Evolutionary conservation across 306 rosid genomes (phyloP).

Genomic region (Cicer arietinum): DNA sequence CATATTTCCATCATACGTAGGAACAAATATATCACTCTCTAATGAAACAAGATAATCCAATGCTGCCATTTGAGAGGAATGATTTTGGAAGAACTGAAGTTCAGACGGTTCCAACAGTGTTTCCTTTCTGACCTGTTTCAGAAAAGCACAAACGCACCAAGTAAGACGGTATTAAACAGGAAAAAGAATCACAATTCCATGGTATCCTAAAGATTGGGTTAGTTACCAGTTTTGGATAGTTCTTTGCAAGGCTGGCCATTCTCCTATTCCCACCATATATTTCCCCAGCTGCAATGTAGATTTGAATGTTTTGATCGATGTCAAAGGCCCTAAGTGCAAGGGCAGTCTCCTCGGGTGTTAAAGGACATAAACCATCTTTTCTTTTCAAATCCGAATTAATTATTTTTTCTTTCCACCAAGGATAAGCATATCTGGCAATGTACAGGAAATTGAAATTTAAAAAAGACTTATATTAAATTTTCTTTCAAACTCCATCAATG

Average conservation of each 20-base stretch:
- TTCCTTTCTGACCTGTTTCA: slow-evolving; percentile 86
- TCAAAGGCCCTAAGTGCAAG: slow-evolving; percentile 80
- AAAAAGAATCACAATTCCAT: slow-evolving; percentile 14
- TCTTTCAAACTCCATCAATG: slow-evolving; percentile 24
- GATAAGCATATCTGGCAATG: slow-evolving; percentile 69
- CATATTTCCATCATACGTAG: slow-evolving; percentile 96
- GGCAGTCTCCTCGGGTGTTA: slow-evolving; percentile 96
- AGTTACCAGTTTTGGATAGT: slow-evolving; percentile 80
- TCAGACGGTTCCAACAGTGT: slow-evolving; percentile 84
- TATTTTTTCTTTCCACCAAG: slow-evolving; percentile 95
- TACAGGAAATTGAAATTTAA: slow-evolving; percentile 12
- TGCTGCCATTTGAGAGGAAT: slow-evolving; percentile 97
- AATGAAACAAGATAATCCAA: slow-evolving; percentile 87
- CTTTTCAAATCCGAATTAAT: slow-evolving; percentile 87
- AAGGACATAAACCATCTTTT: slow-evolving; percentile 90
- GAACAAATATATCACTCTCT: slow-evolving; percentile 92
- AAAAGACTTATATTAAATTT: background rate
- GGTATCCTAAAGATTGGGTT: slow-evolving; percentile 11
- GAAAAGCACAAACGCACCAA: slow-evolving; percentile 35
- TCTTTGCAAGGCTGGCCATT: slow-evolving; percentile 72
- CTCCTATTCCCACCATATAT: slow-evolving; percentile 65
- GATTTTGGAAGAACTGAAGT: slow-evolving; percentile 82
- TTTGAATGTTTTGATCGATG: slow-evolving; percentile 77
- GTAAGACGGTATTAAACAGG: slow-evolving; percentile 19
- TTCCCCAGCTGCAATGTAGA: slow-evolving; percentile 86